Conservation (phyloP, 495 filamentous ascomycete genomes). For the Niebla homalea region DNA sequence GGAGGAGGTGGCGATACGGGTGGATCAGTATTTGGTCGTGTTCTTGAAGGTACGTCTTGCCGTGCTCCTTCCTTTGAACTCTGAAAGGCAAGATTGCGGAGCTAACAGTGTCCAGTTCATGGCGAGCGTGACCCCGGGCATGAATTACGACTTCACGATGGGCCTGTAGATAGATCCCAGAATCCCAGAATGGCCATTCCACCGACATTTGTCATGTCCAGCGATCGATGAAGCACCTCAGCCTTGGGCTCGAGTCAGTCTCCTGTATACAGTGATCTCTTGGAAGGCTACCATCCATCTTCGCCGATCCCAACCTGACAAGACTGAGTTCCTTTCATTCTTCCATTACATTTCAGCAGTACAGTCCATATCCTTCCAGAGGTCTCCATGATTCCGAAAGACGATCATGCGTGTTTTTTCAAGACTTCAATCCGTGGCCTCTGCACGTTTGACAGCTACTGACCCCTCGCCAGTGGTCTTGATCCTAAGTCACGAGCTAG, state of each 20-base stretch:
- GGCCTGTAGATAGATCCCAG: conserved; percentile 44
- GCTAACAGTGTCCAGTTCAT: conserved; percentile 50
- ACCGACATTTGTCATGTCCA: background rate
- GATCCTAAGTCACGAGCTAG: no score
- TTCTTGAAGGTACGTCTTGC: conserved; percentile 63
- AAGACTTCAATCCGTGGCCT: no score
- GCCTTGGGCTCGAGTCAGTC: background rate
- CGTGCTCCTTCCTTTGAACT: no score
- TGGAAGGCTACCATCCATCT: background rate
- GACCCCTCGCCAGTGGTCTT: no score
- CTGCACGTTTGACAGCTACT: no score
- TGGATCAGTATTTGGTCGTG: conserved; percentile 95
- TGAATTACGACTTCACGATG: conserved; percentile 99
- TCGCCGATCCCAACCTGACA: background rate
- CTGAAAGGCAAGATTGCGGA: background rate
- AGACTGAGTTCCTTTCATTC: no score
- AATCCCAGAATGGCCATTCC: background rate
- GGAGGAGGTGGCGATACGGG: conserved; percentile 80
- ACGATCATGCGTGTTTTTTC: no score
- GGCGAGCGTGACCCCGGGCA: conserved; percentile 89
- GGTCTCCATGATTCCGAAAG: no score
- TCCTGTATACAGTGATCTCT: background rate
- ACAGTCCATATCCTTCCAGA: no score
- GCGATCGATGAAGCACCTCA: background rate
- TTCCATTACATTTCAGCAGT: no score